Base-by-base conservation (phyloP, 2,329 filamentous ascomycete genomes). In the Aureobasidium subglaciale region DNA sequence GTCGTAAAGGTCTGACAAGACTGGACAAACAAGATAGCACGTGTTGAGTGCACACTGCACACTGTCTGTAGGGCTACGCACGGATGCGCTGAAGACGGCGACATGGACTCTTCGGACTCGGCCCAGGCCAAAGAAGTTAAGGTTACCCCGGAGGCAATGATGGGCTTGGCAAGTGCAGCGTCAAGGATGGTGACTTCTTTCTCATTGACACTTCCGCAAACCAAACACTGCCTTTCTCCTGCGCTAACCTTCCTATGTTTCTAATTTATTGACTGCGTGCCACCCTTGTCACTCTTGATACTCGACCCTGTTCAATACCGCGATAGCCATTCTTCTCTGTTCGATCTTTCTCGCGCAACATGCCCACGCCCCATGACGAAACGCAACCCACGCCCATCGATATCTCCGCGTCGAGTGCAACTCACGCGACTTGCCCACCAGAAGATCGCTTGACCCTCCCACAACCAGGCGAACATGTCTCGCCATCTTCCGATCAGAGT, bases 341-440 rank as follows among this genome's bases (percentile, higher is more conserved):
- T 9, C 13, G 11, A 24, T 29, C 38, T 18, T 16, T 8, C 27
- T 35, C 46, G 32, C 48, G 46, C 46, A 38, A 50, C 11, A 54
- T 57, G 46, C 56, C 56, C 38, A 57, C 48, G 46, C 56, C 56
- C 27, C 48, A 54, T 56, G 59, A 57, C 55, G 56, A 56, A 48
- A 58, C 52, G 22, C 32, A 38, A 10, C n/a, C 45, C 29, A 49
- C 30, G 10, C 18, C 37, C 30, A 57, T 50, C 38, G 38, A 55
- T 30, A 45, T 57, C 42, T 54, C 56, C 41, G 52, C 40, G 38
- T 56, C 40, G 24, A 57, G 40, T 25, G 15, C 46, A 29, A 20
- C 55, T 34, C 59, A 60, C 59, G 53, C 72, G 30, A 71, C 71
- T 61, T 77, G 75, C 65, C 75, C 75, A 43, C 70, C 72, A 49